These are phyloP conservation scores for Erodium trifolium DNA, from an alignment of 441 rosid genomes.

Conservation along the genomic window DNA sequence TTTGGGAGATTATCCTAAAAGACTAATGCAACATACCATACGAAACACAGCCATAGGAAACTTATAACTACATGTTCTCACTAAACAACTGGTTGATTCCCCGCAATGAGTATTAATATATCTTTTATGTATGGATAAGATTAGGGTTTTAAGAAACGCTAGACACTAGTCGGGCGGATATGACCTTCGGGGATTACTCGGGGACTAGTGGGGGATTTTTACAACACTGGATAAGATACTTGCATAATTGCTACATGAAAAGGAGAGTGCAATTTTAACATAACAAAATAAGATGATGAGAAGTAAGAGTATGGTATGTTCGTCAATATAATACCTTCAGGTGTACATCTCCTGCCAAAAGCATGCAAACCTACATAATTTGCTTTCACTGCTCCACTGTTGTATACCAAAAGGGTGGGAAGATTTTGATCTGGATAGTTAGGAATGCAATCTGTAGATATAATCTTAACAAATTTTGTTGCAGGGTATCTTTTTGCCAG, in stretches of 20 bases:
- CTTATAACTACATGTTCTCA: not conserved
- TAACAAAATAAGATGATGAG: not conserved
- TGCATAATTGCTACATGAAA: not conserved
- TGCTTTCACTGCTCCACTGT: constrained; percentile 81
- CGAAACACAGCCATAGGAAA: not conserved
- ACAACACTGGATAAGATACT: not conserved
- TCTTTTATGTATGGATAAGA: not conserved
- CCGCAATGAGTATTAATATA: not conserved
- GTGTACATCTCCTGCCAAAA: constrained; percentile 87
- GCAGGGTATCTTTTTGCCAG: constrained; percentile 76
- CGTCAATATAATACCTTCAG: constrained; percentile 56
- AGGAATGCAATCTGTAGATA: constrained; percentile 95
- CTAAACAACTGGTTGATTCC: not conserved
- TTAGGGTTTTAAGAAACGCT: too few relatives aligned
- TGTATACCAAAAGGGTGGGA: constrained; percentile 85
- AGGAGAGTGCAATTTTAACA: not conserved
- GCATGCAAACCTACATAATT: constrained; percentile 74
- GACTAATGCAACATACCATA: too few relatives aligned
- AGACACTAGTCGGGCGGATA: too few relatives aligned
- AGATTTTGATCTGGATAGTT: constrained; percentile 89
- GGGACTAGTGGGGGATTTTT: too few relatives aligned
- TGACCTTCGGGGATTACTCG: too few relatives aligned
- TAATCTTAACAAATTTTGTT: constrained; percentile 87
- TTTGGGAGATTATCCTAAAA: too few relatives aligned
- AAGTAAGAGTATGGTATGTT: not conserved